Evolutionary conservation across 805 yeast genomes (phyloP), one percentile per base, ranked within the genome.

Genomic region (Wickerhamiella sergipiensis): DNA sequence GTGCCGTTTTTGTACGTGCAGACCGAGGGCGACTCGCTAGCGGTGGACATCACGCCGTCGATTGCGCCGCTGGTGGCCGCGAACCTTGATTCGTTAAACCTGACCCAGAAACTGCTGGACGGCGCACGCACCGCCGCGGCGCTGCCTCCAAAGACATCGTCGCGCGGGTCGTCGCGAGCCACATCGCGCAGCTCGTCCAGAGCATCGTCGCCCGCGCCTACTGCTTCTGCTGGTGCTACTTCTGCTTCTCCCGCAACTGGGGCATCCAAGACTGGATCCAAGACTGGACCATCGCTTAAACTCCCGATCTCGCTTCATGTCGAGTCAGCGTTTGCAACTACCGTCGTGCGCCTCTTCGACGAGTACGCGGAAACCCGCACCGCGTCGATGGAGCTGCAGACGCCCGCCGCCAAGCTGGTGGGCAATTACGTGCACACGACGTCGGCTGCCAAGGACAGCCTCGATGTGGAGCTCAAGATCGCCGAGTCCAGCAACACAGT

Each of bases 401-500:
- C 95, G 0, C 97, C 97, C 0, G 83, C 85, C 1, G 78, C 89
- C 1, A 71, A 71, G 47, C 71, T 83, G 6, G 72, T 74, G 2
- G 58, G 80, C 0, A 77, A 74, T 52, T 87, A 85, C 60, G 61
- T 64, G 3, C 50, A 48, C 23, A 12, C 23, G 40, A 3, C 40
- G 22, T 19, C 49, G 73, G 70, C 46, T 83, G 76, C 57, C 60
- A 22, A 13, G 13, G 44, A 46, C 17, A 38, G 44, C 9, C 22
- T 57, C 21, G 69, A 72, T 19, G 64, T 75, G 24, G 84, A 83
- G 51, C 69, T 83, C 0, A 64, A 73, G 9, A 78, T 85, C 10
- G 76, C 85, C 17, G 73, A 85, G 1, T 85, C 96, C 0, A 78
- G 77, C 47, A 92, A 92, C 60, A 74, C 73, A 0, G 59, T 92